Base-by-base conservation (phyloP, 441 rosid species). In the Mallotus japonicus region DNA sequence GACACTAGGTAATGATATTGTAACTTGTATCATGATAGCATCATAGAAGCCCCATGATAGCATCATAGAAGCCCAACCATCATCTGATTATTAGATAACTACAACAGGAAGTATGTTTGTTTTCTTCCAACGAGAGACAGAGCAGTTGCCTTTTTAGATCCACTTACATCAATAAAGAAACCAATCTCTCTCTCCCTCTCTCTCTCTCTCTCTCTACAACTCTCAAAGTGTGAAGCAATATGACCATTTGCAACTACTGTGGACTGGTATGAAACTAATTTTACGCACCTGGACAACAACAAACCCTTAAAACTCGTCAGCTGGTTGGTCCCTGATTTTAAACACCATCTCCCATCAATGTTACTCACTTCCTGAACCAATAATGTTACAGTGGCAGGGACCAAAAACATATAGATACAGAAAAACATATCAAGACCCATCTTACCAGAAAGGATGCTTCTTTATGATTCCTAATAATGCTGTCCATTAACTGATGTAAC, bases 271-370 rank as follows among this genome's bases (percentile, higher is more conserved):
- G 54, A 61, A 61, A 79, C 17, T 62, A 67, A 60, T 53, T 54
- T 73, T 71, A 71, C 75, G 69, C 81, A 92, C 97, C 97, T 90
- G 78, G 96, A 85, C 79, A 95, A 70, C 75, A 92, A 75, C 74
- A 95, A 92, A 79, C 97, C 95, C 56, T 85, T 79, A 62, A 89
- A 78, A 78, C 76, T 85, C 64, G 75, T 81, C 71, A 64, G 82
- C 74, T 85, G 87, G 75, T 84, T 85, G 46, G 77, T 79, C 77
- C 87, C 87, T 47, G 85, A 87, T 80, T 80, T 87, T 80, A 92
- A 77, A 73, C 95, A 95, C 97, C 96, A 92, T 86, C 99, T 88
- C 65, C 97, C 97, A 22, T 82, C 82, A 70, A 87, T 72, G 55
- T 79, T 86, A 81, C 84, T 82, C 74, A 83, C 85, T 79, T 81